Percentiles rank a stretch among this genome's conserved stretches.
Evolutionary conservation across 257 asterid species (phyloP).

Genomic region (Salvia miltiorrhiza): DNA sequence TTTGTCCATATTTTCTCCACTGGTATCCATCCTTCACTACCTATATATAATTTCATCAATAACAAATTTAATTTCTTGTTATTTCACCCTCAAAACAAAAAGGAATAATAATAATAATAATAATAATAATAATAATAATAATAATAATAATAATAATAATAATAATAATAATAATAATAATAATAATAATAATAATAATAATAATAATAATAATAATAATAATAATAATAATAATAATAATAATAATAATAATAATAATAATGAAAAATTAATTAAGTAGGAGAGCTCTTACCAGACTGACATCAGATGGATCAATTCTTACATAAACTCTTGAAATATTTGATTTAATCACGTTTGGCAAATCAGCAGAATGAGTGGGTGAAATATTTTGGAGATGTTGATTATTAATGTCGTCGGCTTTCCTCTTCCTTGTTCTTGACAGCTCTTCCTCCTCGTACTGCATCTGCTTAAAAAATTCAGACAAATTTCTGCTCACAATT

Average conservation of each 20-base stretch:
- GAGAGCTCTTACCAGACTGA: constrained; percentile 43
- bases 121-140: too few species aligned
- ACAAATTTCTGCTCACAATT: constrained; percentile 27
- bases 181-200: too few species aligned
- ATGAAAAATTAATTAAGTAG: background rate
- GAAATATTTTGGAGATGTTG: constrained; percentile 17
- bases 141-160: too few species aligned
- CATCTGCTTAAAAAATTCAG: constrained; percentile 29
- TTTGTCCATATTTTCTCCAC: constrained; percentile 86
- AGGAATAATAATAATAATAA: too few species aligned
- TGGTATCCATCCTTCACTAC: constrained; percentile 65
- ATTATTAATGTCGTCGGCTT: constrained; percentile 1
- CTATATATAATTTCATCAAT: constrained; percentile 26
- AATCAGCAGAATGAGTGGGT: background rate
- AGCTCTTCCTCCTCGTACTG: constrained; percentile 5
- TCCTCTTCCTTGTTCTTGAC: constrained; percentile 41
- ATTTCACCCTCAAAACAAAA: background rate
- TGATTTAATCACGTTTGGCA: constrained; percentile 43
- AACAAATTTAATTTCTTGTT: too few species aligned
- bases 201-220: background rate
- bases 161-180: too few species aligned
- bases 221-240: too few species aligned
- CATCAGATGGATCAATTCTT: constrained; percentile 45
- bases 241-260: too few species aligned
- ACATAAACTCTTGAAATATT: constrained; percentile 46